Conservation (phyloP, 139 green algal species). For the Micractinium sp. region DNA sequence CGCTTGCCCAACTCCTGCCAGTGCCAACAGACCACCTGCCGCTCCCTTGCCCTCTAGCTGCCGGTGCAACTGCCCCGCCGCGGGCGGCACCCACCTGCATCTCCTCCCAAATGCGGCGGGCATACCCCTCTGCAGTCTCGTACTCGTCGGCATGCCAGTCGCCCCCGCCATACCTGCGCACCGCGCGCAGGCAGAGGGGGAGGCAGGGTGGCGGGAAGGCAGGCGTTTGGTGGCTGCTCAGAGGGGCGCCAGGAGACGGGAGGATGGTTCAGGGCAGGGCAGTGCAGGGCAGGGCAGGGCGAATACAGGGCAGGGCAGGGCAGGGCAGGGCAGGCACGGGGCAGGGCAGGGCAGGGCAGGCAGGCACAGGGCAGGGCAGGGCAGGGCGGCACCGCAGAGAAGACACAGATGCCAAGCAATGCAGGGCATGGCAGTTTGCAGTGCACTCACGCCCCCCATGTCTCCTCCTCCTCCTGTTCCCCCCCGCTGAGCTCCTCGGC, state of each 20-base stretch:
- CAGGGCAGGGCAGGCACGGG: too few relatives aligned
- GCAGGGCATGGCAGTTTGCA: not conserved
- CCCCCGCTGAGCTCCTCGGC: constrained; percentile 7
- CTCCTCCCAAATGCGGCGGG: constrained; percentile 59
- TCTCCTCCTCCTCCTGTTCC: constrained; percentile 35
- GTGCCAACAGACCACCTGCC: not conserved
- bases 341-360: too few relatives aligned
- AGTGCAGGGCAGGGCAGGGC: not conserved
- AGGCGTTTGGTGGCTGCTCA: not conserved
- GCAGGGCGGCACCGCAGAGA: too few relatives aligned
- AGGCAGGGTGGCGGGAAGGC: not conserved
- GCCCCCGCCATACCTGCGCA: not conserved
- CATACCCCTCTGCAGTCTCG: constrained; percentile 56
- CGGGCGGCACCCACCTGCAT: constrained; percentile 41
- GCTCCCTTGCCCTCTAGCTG: not conserved
- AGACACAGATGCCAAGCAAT: not conserved
- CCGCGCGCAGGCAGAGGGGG: not conserved
- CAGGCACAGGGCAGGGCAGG: not conserved
- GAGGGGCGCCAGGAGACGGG: not conserved
- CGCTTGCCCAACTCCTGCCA: not conserved
- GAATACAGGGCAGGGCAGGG: not conserved
- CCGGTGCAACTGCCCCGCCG: not conserved
- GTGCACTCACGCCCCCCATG: constrained; percentile 25
- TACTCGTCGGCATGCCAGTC: constrained; percentile 41
- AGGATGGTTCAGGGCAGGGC: too few relatives aligned